phyloP scores from a whole-genome alignment of 2,329 filamentous ascomycete genomes.

The Nectriaceae sp. region DNA sequence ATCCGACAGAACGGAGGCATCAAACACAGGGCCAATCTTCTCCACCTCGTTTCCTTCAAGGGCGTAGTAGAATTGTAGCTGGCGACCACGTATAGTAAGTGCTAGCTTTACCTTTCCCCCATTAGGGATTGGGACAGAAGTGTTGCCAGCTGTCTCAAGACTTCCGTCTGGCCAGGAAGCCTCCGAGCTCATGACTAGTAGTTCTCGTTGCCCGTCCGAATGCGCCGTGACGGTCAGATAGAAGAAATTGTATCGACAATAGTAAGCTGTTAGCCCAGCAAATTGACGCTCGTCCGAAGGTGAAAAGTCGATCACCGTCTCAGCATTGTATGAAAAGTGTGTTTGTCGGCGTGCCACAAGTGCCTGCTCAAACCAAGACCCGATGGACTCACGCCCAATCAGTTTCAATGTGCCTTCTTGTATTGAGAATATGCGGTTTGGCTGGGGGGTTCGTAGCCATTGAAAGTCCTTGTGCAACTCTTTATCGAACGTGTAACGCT shows the following conservation, averaged over 20 bases:
- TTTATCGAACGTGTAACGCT: conserved; percentile 48
- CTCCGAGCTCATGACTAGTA: conserved; percentile 59
- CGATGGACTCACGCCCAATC: conserved; percentile 52
- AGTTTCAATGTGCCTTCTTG: conserved; percentile 45
- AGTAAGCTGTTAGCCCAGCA: conserved; percentile 62
- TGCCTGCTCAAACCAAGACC: conserved; percentile 61
- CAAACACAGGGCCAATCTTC: conserved; percentile 55
- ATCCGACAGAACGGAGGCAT: conserved; percentile 61
- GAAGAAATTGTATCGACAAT: conserved; percentile 66
- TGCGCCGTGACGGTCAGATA: conserved; percentile 61
- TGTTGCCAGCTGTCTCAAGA: conserved; percentile 44
- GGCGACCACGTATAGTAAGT: conserved; percentile 50
- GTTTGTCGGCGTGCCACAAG: conserved; percentile 56
- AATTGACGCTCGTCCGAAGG: conserved; percentile 62
- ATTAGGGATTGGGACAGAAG: conserved; percentile 51
- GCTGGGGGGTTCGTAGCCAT: conserved; percentile 58
- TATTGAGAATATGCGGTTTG: conserved; percentile 52
- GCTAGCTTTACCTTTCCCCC: conserved; percentile 56
- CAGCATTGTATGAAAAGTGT: conserved; percentile 63
- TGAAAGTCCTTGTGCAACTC: conserved; percentile 55
- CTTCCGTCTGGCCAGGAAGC: conserved; percentile 55
- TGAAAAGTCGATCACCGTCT: conserved; percentile 54
- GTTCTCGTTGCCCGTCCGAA: conserved; percentile 56
- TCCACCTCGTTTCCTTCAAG: conserved; percentile 46
- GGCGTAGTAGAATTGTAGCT: conserved; percentile 59